phyloP scores from a whole-genome alignment of 2,329 filamentous ascomycete species.

The Colletotrichum acutatum region DNA sequence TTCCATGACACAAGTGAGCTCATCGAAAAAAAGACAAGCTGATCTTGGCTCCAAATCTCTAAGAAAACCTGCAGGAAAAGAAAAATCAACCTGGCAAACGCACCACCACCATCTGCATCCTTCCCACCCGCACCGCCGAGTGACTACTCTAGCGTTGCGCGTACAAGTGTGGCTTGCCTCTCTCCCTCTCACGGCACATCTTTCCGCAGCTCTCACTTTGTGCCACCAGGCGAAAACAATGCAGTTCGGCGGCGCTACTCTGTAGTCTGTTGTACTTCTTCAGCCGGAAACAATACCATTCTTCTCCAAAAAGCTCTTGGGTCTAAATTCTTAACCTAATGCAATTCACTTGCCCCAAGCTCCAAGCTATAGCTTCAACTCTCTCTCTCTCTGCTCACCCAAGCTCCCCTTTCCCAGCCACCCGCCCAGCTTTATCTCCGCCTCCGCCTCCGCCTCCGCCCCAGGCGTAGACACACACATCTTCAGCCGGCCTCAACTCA shows the following conservation, averaged over 20 bases:
- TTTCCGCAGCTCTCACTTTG: background rate
- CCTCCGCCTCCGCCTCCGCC: too few relatives aligned
- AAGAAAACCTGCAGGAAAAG: background rate
- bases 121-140: background rate
- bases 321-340: background rate
- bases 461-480: too few relatives aligned
- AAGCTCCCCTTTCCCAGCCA: background rate
- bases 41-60: background rate
- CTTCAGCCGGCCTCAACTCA: background rate
- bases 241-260: background rate
- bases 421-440: background rate
- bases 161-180: conserved; percentile 2
- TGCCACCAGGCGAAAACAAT: background rate
- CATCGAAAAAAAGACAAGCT: background rate
- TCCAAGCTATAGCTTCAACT: too few relatives aligned
- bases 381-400: background rate
- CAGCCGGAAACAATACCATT: background rate
- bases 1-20: background rate
- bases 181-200: background rate
- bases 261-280: background rate
- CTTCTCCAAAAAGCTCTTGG: background rate
- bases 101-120: background rate
- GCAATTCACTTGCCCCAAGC: background rate
- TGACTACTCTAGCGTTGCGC: background rate
- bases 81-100: background rate